Evolutionary conservation across 2,329 filamentous ascomycete genomes (phyloP).

Genomic region (Hymenoscyphus scutula): DNA sequence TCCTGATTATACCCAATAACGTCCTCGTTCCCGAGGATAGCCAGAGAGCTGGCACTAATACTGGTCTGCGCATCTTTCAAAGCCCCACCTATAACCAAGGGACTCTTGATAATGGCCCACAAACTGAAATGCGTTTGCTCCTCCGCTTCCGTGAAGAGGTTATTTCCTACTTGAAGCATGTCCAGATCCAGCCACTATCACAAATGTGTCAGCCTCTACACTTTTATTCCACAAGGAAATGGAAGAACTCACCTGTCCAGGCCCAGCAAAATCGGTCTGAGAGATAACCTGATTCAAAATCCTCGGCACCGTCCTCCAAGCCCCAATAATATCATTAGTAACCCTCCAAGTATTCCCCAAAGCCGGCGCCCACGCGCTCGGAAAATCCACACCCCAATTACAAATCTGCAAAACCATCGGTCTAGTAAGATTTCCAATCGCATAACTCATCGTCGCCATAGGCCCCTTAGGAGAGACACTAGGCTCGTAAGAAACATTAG

Average conservation of each 20-base stretch:
- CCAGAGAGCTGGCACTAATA: conserved; percentile 20
- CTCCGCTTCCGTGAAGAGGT: conserved; percentile 38
- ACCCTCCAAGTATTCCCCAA: conserved; percentile 43
- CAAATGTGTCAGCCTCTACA: background rate
- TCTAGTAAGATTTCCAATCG: conserved; percentile 31
- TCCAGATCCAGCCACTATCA: conserved; percentile 42
- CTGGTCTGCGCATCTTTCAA: conserved; percentile 26
- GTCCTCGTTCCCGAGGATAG: conserved; percentile 26
- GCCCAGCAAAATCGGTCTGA: conserved; percentile 38
- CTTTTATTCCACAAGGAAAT: background rate
- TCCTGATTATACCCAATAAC: conserved; percentile 33
- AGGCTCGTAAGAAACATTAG: conserved; percentile 38
- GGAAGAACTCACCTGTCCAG: conserved; percentile 31
- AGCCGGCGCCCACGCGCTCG: conserved; percentile 40
- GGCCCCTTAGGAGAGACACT: conserved; percentile 35
- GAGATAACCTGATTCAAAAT: conserved; percentile 43
- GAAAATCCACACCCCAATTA: conserved; percentile 44
- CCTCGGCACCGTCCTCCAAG: conserved; percentile 40
- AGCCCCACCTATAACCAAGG: conserved; percentile 29
- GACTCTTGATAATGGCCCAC: conserved; percentile 42
- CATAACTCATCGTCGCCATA: conserved; percentile 39
- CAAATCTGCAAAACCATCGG: conserved; percentile 42
- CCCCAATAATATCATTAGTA: conserved; percentile 42
- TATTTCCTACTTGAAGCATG: conserved; percentile 42
- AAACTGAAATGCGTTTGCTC: conserved; percentile 44